Conservation (phyloP, 1,284 basidiomycete genomes). For the Marasmius sp. region DNA sequence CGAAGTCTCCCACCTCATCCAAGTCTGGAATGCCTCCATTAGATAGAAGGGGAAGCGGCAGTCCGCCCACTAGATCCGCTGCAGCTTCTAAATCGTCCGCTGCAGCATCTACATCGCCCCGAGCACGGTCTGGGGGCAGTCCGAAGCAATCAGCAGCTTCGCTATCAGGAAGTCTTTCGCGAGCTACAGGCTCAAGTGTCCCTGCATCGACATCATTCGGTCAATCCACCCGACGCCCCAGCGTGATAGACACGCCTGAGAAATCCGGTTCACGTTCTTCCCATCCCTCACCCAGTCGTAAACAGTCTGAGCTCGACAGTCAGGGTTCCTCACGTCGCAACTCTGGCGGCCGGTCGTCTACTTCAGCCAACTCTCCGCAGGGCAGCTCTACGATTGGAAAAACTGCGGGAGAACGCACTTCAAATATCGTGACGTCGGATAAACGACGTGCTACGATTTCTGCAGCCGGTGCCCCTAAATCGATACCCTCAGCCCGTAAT, state of each 20-base stretch:
- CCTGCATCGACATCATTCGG: conserved; percentile 44
- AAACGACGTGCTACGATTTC: conserved; percentile 24
- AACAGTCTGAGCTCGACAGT: conserved; percentile 50
- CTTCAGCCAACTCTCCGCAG: conserved; percentile 40
- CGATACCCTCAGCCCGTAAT: conserved; percentile 20
- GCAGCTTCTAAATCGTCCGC: conserved; percentile 35
- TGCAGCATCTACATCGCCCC: conserved; percentile 26
- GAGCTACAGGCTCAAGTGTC: conserved; percentile 32
- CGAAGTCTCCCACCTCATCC: conserved; percentile 12
- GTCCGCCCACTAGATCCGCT: conserved; percentile 36
- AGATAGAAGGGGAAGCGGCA: conserved; percentile 51
- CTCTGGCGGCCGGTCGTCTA: conserved; percentile 44
- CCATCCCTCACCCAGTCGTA: conserved; percentile 61
- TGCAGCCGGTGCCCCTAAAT: conserved; percentile 17
- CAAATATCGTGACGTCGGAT: neutral
- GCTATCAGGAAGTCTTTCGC: conserved; percentile 41
- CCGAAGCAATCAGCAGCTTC: conserved; percentile 42
- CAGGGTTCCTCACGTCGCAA: conserved; percentile 47
- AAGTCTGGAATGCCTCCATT: conserved; percentile 36
- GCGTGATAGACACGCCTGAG: conserved; percentile 43
- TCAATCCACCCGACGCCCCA: conserved; percentile 45
- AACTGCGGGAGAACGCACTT: conserved; percentile 24
- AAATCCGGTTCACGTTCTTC: conserved; percentile 34
- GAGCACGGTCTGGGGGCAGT: conserved; percentile 44
- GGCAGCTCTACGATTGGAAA: conserved; percentile 30